Conservation (phyloP, 2,329 filamentous ascomycete genomes). For the Aspergillus brunneoviolaceus region DNA sequence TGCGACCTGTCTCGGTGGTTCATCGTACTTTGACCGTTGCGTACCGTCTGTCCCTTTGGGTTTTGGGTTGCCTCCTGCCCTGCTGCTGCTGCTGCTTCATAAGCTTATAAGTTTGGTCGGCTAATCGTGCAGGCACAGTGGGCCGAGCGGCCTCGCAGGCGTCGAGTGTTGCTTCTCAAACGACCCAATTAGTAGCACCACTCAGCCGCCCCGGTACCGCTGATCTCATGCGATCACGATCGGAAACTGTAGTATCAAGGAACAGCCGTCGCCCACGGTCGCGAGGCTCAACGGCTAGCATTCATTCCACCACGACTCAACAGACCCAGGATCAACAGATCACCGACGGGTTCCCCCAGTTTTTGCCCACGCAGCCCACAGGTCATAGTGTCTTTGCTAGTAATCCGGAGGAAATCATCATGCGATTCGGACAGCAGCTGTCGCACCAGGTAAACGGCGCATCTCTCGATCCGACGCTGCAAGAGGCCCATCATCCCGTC, state of each 20-base stretch:
- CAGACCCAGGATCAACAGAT: conserved; percentile 45
- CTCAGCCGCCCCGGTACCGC: conserved; percentile 43
- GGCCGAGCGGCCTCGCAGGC: conserved; percentile 39
- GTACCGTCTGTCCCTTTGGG: neutral
- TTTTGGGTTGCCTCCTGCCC: conserved; percentile 1
- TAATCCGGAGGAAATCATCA: conserved; percentile 48
- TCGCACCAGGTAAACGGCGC: conserved; percentile 38
- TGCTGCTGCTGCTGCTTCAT: conserved; percentile 6
- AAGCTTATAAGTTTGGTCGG: conserved; percentile 7
- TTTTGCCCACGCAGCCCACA: conserved; percentile 37
- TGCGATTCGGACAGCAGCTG: conserved; percentile 46
- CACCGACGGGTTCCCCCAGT: conserved; percentile 40
- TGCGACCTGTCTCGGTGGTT: neutral
- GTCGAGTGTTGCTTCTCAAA: conserved; percentile 40
- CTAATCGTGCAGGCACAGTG: conserved; percentile 21
- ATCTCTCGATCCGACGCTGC: conserved; percentile 39
- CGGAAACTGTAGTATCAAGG: conserved; percentile 42
- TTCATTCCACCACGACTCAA: conserved; percentile 49
- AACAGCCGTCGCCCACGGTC: conserved; percentile 45
- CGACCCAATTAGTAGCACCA: conserved; percentile 37
- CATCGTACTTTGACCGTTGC: neutral
- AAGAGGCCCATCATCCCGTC: conserved; percentile 36
- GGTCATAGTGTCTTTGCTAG: conserved; percentile 38
- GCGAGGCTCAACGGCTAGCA: conserved; percentile 48
- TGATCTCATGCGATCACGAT: conserved; percentile 43